Base-by-base conservation (phyloP, 805 yeast species). In the Kodamaea restingae region DNA sequence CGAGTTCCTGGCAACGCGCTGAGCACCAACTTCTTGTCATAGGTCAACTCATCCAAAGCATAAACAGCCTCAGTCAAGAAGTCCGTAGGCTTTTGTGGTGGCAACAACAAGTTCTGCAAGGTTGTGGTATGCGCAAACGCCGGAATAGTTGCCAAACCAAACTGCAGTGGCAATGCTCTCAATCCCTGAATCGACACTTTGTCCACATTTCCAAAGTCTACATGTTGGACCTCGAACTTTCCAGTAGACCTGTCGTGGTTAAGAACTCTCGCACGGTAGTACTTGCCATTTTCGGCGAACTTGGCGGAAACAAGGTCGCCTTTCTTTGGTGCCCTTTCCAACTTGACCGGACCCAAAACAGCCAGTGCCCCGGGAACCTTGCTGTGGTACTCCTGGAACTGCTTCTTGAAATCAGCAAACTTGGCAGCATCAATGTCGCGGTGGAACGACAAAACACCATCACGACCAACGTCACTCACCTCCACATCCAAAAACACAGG, bases 201-300 rank as follows among this genome's bases (percentile, higher is more conserved):
- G 49, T 74, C 80, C 27, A 61, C 53, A 35, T 71, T 73, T 22
- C 88, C 88, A 43, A 74, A 77, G 54, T 82, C 90, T 34, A 81
- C 58, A 43, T 79, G 78, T 48, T 71, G 71, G 21, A 82, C 80
- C 39, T 70, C 72, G 51, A 60, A 76, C 39, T 59, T 58, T 40
- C 59, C 61, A 14, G 70, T 49, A 10, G 63, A 41, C 44, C 70
- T 71, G 47, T 78, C 81, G 40, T 63, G 62, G 18, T 63, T 56
- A 14, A 70, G 36, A 32, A 81, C 75, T 41, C 59, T 67, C 6
- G 80, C 88, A 50, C 90, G 75, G 61, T 73, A 78, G 51, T 56
- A 79, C 49, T 75, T 75, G 28, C 75, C 73, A 47, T 75, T 71
- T 35, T 74, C 77, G 5, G 69, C 60, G 45, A 69, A 71, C 43